phyloP scores from a whole-genome alignment of 805 yeast genomes.

The Yamadazyma sp. region DNA sequence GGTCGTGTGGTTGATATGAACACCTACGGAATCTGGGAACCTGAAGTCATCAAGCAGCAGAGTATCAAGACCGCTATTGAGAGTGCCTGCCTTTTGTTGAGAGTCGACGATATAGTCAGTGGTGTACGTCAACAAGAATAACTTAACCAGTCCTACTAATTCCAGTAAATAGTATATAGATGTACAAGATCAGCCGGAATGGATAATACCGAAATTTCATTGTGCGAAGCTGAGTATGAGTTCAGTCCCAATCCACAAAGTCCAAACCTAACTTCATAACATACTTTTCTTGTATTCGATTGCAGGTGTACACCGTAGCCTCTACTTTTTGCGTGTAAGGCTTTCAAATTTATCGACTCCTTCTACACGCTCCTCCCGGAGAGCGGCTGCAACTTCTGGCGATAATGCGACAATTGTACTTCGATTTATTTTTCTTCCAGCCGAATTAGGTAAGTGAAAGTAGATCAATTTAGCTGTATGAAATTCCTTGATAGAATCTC shows the following conservation, averaged over 20 bases:
- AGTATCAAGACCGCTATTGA: slow-evolving; percentile 97
- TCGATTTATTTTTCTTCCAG: slow-evolving; percentile 5
- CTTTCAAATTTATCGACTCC: too few relatives aligned
- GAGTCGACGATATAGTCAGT: slow-evolving; percentile 97
- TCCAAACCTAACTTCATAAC: too few relatives aligned
- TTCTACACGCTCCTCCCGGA: too few relatives aligned
- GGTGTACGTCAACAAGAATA: slow-evolving; percentile 67
- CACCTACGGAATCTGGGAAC: slow-evolving; percentile 97
- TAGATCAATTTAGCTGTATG: background rate
- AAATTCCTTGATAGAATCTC: slow-evolving; percentile 5
- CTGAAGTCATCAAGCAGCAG: slow-evolving; percentile 96
- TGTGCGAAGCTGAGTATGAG: too few relatives aligned
- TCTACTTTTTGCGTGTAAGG: too few relatives aligned
- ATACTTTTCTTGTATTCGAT: too few relatives aligned
- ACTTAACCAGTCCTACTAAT: too few relatives aligned
- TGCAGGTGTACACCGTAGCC: too few relatives aligned
- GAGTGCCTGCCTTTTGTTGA: slow-evolving; percentile 88
- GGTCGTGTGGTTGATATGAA: slow-evolving; percentile 97
- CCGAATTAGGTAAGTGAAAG: slow-evolving; percentile 10
- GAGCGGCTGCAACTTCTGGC: slow-evolving; percentile 2
- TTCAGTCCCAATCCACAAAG: too few relatives aligned
- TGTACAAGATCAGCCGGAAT: too few relatives aligned
- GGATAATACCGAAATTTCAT: too few relatives aligned
- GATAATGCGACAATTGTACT: too few relatives aligned
- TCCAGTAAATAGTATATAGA: slow-evolving; percentile 2